phyloP scores from a whole-genome alignment of 345 rosid genomes.

The Populus ilicifolia region DNA sequence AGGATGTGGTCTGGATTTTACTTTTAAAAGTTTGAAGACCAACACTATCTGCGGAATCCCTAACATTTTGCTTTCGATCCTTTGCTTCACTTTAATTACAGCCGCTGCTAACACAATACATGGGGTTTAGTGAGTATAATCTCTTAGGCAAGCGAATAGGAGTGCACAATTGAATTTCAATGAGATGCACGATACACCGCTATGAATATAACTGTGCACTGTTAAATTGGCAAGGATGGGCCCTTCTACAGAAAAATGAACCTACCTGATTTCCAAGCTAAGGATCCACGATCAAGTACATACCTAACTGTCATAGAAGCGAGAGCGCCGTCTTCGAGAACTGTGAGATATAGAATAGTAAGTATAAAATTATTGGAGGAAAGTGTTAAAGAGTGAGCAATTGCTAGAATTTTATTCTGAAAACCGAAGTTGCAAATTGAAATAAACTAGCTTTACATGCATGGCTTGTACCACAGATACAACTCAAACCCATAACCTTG shows the following conservation, averaged over 20 bases:
- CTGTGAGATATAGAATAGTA: slow-evolving; percentile 36
- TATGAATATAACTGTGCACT: not conserved
- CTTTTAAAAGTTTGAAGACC: slow-evolving; percentile 20
- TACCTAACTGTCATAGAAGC: slow-evolving; percentile 68
- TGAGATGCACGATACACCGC: not conserved
- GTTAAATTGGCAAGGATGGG: not conserved
- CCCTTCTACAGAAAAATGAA: not conserved
- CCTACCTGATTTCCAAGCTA: not conserved
- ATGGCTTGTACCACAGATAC: not conserved
- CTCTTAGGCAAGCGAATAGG: not conserved
- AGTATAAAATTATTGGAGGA: slow-evolving; percentile 7
- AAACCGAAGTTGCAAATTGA: not conserved
- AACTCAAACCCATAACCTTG: not conserved
- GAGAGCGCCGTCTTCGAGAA: slow-evolving; percentile 70
- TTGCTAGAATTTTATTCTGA: not conserved
- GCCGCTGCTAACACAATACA: slow-evolving; percentile 16
- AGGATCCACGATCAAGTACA: not conserved
- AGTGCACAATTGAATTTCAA: not conserved
- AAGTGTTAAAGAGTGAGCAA: not conserved
- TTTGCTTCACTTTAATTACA: slow-evolving; percentile 4
- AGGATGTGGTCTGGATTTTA: slow-evolving; percentile 13
- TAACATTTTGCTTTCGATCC: slow-evolving; percentile 2
- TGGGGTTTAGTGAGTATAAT: not conserved
- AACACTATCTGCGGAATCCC: slow-evolving; percentile 7
- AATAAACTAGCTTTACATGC: not conserved